Conservation (phyloP, 352 stramenopile genomes). For the Pythium myriotylum region DNA sequence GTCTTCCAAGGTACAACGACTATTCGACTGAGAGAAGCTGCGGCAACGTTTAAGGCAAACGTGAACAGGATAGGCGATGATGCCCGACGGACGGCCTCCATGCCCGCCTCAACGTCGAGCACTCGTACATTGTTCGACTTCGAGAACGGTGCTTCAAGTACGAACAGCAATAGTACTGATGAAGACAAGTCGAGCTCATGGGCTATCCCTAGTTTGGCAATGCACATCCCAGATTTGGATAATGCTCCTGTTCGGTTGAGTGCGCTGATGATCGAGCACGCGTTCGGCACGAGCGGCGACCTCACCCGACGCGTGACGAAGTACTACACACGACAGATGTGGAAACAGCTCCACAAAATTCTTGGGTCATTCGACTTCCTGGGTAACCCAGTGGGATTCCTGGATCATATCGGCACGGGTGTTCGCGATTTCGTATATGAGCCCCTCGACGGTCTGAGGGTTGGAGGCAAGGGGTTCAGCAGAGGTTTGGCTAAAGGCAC, state of each 20-base stretch:
- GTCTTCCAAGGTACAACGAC: constrained; percentile 76
- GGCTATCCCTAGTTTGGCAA: constrained; percentile 85
- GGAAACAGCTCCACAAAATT: constrained; percentile 90
- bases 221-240: constrained; percentile 89
- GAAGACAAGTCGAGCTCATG: constrained; percentile 59
- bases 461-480: constrained; percentile 85
- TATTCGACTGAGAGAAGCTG: constrained; percentile 57
- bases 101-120: constrained; percentile 25
- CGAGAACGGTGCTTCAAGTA: constrained; percentile 14
- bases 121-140: constrained; percentile 34
- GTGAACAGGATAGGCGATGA: constrained; percentile 32
- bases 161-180: constrained; percentile 25
- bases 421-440: constrained; percentile 97
- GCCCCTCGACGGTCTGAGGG: constrained; percentile 92
- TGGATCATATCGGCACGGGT: constrained; percentile 95
- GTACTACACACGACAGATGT: constrained; percentile 89
- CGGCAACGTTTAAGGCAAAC: constrained; percentile 30
- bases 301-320: constrained; percentile 84
- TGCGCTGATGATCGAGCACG: constrained; percentile 89
- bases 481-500: constrained; percentile 87
- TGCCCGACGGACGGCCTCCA: constrained; percentile 40
- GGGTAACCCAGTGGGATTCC: constrained; percentile 84
- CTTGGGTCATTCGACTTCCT: constrained; percentile 89
- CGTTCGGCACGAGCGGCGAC: constrained; percentile 87
- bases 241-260: constrained; percentile 86